phyloP scores from a whole-genome alignment of 495 filamentous ascomycete species.

The Neurospora sp. region DNA sequence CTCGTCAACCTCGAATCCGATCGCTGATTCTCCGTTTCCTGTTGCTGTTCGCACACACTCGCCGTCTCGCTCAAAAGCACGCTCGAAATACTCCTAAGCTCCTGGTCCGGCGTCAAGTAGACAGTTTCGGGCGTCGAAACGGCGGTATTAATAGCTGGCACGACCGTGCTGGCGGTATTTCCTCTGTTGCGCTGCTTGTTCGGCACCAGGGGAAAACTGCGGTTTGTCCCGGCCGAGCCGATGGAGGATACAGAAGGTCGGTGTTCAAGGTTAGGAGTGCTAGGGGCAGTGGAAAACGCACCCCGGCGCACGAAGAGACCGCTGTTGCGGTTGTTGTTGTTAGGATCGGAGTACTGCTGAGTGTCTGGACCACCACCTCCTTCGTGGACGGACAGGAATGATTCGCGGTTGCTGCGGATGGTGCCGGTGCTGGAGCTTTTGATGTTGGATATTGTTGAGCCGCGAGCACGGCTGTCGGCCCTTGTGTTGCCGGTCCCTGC shows the following conservation, averaged over 20 bases:
- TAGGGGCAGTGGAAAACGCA: conserved; percentile 26
- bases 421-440: conserved; percentile 1
- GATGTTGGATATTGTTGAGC: conserved; percentile 5
- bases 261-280: conserved; percentile 20
- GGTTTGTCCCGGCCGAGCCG: conserved; percentile 37
- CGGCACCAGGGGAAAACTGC: conserved; percentile 41
- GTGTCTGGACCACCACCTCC: conserved; percentile 4
- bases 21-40: not conserved
- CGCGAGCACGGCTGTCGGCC: not conserved
- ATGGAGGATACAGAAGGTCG: conserved; percentile 42
- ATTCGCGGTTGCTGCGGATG: conserved; percentile 18
- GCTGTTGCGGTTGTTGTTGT: conserved; percentile 9
- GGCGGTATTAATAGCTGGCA: conserved; percentile 21
- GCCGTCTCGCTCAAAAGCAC: conserved; percentile 31
- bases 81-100: conserved; percentile 30
- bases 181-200: conserved; percentile 31
- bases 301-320: conserved; percentile 19
- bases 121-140: conserved; percentile 28
- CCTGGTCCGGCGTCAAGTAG: conserved; percentile 22
- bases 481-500: not conserved
- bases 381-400: conserved; percentile 24
- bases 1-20: not conserved
- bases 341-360: not conserved
- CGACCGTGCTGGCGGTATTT: not conserved
- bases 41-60: not conserved